phyloP scores from a whole-genome alignment of 2,329 filamentous ascomycete genomes.

The Sporothrix brunneoviolacea region DNA sequence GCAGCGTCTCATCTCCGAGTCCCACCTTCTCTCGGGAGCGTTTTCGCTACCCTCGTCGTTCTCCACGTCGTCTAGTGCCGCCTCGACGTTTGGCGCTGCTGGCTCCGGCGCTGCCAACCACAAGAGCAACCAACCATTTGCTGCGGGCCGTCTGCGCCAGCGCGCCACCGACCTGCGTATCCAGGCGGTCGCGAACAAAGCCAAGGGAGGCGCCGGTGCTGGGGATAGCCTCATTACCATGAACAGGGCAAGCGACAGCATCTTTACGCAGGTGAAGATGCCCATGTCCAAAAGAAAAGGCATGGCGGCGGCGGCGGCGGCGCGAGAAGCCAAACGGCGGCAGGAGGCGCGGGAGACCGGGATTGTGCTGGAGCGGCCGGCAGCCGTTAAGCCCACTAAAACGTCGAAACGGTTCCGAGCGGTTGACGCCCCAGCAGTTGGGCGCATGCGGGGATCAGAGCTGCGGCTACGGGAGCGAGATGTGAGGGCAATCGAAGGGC shows the following conservation, averaged over 20 bases:
- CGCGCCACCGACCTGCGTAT: conserved; percentile 80
- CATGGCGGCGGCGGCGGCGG: conserved; percentile 61
- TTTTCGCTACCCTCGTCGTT: conserved; percentile 29
- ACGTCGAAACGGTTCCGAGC: conserved; percentile 31
- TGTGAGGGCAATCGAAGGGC: conserved; percentile 61
- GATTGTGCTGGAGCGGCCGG: conserved; percentile 66
- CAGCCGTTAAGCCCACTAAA: conserved; percentile 21
- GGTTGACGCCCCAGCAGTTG: conserved; percentile 72
- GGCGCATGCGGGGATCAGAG: conserved; percentile 72
- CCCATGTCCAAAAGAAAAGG: conserved; percentile 80
- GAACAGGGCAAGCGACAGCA: conserved; percentile 56
- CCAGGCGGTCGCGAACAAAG: conserved; percentile 71
- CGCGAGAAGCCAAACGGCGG: conserved; percentile 64
- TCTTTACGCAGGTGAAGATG: conserved; percentile 78
- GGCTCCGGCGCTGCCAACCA: conserved; percentile 24
- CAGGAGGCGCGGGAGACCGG: conserved; percentile 83
- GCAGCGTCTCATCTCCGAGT: conserved; percentile 84
- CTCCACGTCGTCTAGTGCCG: conserved; percentile 33
- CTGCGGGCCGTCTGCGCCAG: conserved; percentile 64
- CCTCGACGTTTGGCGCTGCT: conserved; percentile 26
- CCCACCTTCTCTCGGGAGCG: conserved; percentile 67
- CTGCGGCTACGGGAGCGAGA: conserved; percentile 73
- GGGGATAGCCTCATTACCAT: conserved; percentile 60
- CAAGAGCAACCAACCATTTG: conserved; percentile 33
- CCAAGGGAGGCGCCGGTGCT: conserved; percentile 5